Conservation (phyloP, 2,329 filamentous ascomycete species). For the Fusarium subglutinans region DNA sequence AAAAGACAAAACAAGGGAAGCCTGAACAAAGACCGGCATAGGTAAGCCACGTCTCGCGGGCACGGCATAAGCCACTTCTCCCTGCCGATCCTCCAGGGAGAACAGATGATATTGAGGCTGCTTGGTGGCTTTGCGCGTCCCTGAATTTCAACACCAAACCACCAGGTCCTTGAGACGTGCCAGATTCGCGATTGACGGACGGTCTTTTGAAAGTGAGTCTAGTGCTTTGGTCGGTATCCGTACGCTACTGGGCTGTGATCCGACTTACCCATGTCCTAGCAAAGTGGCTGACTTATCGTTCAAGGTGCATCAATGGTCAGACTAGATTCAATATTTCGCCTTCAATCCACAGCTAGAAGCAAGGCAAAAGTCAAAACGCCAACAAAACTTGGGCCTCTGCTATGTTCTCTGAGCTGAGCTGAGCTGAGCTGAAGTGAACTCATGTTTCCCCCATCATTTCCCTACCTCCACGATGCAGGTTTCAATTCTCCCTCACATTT, state of each 20-base stretch:
- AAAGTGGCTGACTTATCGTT: slow-evolving; percentile 25
- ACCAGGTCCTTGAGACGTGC: slow-evolving; percentile 22
- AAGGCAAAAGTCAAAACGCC: neutral
- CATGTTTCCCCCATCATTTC: neutral
- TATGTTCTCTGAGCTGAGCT: neutral
- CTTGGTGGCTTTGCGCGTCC: neutral
- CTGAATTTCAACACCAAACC: slow-evolving; percentile 17
- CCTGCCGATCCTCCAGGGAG: slow-evolving; percentile 23
- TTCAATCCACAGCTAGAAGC: neutral
- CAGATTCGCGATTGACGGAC: slow-evolving; percentile 18
- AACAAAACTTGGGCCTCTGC: neutral
- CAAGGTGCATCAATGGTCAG: slow-evolving; percentile 30
- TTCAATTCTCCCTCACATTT: slow-evolving; percentile 34
- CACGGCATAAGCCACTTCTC: slow-evolving; percentile 30
- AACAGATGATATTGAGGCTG: slow-evolving; percentile 17
- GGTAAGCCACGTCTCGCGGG: slow-evolving; percentile 38
- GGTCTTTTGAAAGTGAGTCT: neutral
- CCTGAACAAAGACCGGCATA: slow-evolving; percentile 20
- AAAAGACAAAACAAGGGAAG: slow-evolving; percentile 26
- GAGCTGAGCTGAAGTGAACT: neutral
- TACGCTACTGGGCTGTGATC: slow-evolving; percentile 24
- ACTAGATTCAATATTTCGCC: slow-evolving; percentile 17
- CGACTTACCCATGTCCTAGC: slow-evolving; percentile 8
- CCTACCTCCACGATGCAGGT: slow-evolving; percentile 21
- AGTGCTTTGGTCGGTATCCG: slow-evolving; percentile 19